These are phyloP conservation scores for Kodamaea nitidulidarum DNA, from an alignment of 805 yeast species.

Conservation along the genomic window DNA sequence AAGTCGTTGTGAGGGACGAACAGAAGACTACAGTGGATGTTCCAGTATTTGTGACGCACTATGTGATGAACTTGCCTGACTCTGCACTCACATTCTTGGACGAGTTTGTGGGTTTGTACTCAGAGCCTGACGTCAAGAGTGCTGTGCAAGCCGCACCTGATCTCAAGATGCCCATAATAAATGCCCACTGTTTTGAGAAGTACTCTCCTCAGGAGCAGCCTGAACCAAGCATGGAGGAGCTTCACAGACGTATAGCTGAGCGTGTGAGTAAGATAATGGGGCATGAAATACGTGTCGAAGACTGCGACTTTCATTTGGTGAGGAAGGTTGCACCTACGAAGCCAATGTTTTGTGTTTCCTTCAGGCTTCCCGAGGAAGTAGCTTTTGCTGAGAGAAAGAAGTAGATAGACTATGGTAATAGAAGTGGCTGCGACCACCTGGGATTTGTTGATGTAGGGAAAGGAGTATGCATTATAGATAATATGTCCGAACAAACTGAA, in stretches of 20 bases:
- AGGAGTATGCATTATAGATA: too few species aligned
- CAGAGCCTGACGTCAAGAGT: constrained; percentile 34
- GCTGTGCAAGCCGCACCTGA: constrained; percentile 36
- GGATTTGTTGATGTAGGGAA: too few species aligned
- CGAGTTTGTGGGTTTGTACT: constrained; percentile 71
- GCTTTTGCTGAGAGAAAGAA: constrained; percentile 38
- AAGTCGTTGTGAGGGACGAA: constrained; percentile 14
- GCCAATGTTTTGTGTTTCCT: constrained; percentile 89
- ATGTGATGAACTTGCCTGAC: constrained; percentile 95
- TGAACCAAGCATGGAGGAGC: constrained; percentile 65
- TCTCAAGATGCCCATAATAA: constrained; percentile 66
- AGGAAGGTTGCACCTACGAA: constrained; percentile 96
- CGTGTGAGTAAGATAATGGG: constrained; percentile 42
- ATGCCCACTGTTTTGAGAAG: constrained; percentile 92
- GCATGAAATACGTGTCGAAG: constrained; percentile 44
- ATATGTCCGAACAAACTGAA: too few species aligned
- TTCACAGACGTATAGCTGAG: constrained; percentile 63
- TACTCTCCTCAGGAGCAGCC: constrained; percentile 64
- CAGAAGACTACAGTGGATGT: constrained; percentile 27
- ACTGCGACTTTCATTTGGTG: constrained; percentile 70
- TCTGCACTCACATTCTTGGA: constrained; percentile 80
- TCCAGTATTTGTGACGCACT: constrained; percentile 62
- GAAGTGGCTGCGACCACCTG: too few species aligned
- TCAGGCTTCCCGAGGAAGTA: constrained; percentile 63
- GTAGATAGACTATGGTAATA: background rate